Evolutionary conservation across 768 basidiomycete genomes (phyloP).

Genomic region (Lentinula boryana): DNA sequence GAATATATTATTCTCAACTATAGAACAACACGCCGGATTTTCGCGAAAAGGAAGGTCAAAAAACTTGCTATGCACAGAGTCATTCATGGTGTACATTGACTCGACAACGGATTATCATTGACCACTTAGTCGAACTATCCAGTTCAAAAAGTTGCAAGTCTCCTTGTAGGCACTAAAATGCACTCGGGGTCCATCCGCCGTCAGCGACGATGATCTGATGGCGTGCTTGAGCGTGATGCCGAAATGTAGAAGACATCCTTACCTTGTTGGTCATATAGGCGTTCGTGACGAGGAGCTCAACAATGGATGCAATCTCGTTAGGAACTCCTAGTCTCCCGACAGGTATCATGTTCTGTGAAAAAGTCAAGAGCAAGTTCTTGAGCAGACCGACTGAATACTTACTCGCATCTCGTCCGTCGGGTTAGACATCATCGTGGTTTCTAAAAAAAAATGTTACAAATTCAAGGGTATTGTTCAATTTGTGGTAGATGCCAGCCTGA

Average conservation of each 20-base stretch:
- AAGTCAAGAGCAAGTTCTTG: neutral
- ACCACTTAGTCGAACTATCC: too few species aligned
- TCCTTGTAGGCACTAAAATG: constrained; percentile 11
- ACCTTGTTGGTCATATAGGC: constrained; percentile 57
- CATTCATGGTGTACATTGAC: too few species aligned
- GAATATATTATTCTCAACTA: too few species aligned
- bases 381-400: constrained; percentile 4
- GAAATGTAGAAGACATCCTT: neutral
- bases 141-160: too few species aligned
- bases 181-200: constrained; percentile 38
- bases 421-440: constrained; percentile 43
- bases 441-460: constrained; percentile 13
- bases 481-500: constrained; percentile 9
- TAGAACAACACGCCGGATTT: too few species aligned
- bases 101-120: too few species aligned
- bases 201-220: constrained; percentile 41
- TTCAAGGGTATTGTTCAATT: neutral
- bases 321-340: constrained; percentile 46
- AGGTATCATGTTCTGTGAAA: constrained; percentile 36
- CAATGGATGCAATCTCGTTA: constrained; percentile 45
- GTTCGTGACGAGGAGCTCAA: constrained; percentile 43
- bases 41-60: too few species aligned
- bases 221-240: neutral
- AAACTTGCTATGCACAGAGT: too few species aligned
- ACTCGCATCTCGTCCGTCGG: constrained; percentile 28